phyloP scores from a whole-genome alignment of 192 early-diverging fungal genomes.

The Entophlyctis luteolus region DNA sequence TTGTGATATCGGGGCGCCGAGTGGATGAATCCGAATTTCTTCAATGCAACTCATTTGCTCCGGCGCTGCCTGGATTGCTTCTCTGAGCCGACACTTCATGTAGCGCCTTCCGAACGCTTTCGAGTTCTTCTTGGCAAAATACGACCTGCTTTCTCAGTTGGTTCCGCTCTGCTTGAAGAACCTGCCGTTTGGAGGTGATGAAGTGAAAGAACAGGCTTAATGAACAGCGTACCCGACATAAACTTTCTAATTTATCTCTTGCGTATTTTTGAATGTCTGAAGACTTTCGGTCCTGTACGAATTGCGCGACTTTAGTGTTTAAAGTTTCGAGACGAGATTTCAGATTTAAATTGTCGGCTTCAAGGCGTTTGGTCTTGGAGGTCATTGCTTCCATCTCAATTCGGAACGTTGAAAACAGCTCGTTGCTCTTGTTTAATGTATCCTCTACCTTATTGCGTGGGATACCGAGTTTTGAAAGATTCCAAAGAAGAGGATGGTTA shows the following conservation, averaged over 20 bases:
- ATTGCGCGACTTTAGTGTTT: conserved; percentile 57
- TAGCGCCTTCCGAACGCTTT: not conserved
- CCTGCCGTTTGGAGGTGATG: conserved; percentile 6
- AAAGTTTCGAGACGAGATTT: conserved; percentile 56
- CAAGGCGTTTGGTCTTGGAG: conserved; percentile 54
- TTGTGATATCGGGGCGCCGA: not conserved
- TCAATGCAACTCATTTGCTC: not conserved
- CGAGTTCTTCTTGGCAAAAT: not conserved
- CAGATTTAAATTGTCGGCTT: conserved; percentile 52
- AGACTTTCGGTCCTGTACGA: conserved; percentile 56
- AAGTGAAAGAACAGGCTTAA: not conserved
- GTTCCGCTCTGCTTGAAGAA: conserved; percentile 50
- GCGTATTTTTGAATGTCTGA: conserved; percentile 47
- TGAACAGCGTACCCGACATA: conserved; percentile 37
- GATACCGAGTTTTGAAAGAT: not conserved
- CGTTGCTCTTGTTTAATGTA: conserved; percentile 61
- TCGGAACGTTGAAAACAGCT: conserved; percentile 59
- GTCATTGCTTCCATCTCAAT: conserved; percentile 68
- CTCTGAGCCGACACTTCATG: not conserved
- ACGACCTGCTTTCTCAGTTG: conserved; percentile 14
- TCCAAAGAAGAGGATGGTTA: conserved; percentile 6
- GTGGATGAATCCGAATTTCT: not conserved
- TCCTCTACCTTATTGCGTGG: conserved; percentile 51
- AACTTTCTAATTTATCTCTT: conserved; percentile 49
- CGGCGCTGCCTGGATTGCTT: not conserved